Evolutionary conservation across 2,329 filamentous ascomycete species (phyloP).

Genomic region (Curvularia sp.): DNA sequence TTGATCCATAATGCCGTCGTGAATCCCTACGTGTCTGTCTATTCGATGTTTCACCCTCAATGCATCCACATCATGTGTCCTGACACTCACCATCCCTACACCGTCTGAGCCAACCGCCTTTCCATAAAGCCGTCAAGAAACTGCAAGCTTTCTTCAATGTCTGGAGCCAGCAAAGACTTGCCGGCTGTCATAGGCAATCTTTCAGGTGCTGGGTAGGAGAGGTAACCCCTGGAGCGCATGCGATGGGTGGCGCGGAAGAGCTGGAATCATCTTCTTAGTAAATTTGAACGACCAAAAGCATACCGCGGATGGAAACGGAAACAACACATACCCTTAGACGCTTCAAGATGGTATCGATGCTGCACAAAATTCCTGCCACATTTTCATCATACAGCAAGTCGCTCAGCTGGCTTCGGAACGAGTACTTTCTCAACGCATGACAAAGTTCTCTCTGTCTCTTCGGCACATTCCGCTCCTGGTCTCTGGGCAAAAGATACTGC

Average conservation of each 20-base stretch:
- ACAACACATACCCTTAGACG: constrained; percentile 8
- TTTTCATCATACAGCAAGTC: neutral
- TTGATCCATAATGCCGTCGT: too few relatives aligned
- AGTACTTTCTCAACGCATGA: constrained; percentile 6
- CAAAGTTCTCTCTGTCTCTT: constrained; percentile 8
- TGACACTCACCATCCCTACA: neutral
- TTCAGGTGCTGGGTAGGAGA: constrained; percentile 11
- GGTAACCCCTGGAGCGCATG: constrained; percentile 6
- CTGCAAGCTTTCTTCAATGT: constrained; percentile 1
- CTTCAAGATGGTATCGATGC: constrained; percentile 4
- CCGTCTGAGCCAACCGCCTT: constrained; percentile 2
- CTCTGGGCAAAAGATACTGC: constrained; percentile 6
- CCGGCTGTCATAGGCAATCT: constrained; percentile 13
- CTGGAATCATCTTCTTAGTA: neutral
- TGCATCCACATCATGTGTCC: neutral
- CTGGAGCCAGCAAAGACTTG: constrained; percentile 5
- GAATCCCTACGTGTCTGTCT: neutral
- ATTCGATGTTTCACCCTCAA: neutral
- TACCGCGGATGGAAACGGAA: neutral
- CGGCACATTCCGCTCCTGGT: constrained; percentile 7
- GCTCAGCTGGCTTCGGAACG: neutral
- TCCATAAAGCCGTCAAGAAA: constrained; percentile 8
- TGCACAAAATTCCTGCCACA: constrained; percentile 1
- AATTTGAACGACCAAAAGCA: neutral
- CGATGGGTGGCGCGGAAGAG: constrained; percentile 12